Evolutionary conservation across 805 yeast species (phyloP).

Genomic region (Kuraishia capsulata): DNA sequence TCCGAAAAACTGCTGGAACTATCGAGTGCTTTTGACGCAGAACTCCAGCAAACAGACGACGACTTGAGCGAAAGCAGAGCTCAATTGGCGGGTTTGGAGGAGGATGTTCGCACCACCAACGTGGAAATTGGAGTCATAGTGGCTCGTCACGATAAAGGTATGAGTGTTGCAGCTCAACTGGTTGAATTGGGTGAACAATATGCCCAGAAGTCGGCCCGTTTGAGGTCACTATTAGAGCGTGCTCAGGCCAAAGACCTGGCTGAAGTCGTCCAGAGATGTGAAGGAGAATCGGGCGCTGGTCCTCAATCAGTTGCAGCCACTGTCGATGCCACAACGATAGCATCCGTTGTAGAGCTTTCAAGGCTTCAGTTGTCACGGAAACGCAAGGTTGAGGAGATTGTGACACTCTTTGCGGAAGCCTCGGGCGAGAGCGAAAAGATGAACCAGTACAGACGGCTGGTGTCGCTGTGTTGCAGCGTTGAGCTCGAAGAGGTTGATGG

Average conservation of each 20-base stretch:
- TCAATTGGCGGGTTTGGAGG: conserved; percentile 18
- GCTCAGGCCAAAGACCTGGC: conserved; percentile 38
- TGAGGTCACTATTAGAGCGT: conserved; percentile 24
- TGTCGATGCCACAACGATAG: conserved; percentile 13
- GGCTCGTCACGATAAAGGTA: conserved; percentile 13
- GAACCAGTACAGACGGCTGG: conserved; percentile 59
- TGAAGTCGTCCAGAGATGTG: conserved; percentile 27
- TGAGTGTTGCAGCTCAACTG: conserved; percentile 1
- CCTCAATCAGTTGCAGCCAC: conserved; percentile 11
- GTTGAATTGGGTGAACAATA: not conserved
- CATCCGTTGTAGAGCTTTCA: conserved; percentile 33
- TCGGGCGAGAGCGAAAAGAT: conserved; percentile 43
- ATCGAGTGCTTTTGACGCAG: conserved; percentile 43
- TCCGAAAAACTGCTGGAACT: conserved; percentile 36
- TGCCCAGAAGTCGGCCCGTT: conserved; percentile 1
- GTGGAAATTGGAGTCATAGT: conserved; percentile 25
- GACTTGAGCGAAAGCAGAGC: conserved; percentile 19
- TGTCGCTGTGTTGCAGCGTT: conserved; percentile 61
- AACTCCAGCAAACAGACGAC: conserved; percentile 33
- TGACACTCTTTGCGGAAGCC: conserved; percentile 22
- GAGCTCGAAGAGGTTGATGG: conserved; percentile 60
- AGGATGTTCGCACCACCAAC: conserved; percentile 21
- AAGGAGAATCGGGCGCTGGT: conserved; percentile 14
- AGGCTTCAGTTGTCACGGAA: conserved; percentile 45
- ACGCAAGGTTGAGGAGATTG: conserved; percentile 41